Conservation (phyloP, 2,329 filamentous ascomycete species). For the Sporothrix schenckii region DNA sequence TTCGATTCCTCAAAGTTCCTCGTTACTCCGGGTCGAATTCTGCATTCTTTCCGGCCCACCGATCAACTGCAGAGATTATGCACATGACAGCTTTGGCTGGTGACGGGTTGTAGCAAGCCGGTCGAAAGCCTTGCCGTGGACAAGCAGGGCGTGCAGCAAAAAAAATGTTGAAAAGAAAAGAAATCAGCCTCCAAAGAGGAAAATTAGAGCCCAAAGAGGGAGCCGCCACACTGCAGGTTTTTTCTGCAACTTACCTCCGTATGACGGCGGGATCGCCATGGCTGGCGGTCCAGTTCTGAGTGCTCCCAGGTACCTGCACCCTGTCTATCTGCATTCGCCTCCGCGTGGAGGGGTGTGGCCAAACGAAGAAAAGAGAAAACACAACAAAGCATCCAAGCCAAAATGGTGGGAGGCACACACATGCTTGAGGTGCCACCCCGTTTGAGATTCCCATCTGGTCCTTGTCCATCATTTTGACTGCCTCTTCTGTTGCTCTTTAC, state of each 20-base stretch:
- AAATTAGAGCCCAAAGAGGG: background rate
- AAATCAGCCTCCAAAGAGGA: background rate
- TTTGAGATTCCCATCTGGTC: constrained; percentile 13
- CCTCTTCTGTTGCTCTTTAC: background rate
- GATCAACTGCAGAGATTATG: constrained; percentile 1
- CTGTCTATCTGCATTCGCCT: constrained; percentile 12
- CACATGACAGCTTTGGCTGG: background rate
- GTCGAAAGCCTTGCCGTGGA: background rate
- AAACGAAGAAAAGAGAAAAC: constrained; percentile 20
- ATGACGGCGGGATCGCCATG: constrained; percentile 9
- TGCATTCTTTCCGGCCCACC: constrained; percentile 2
- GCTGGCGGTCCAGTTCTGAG: constrained; percentile 7
- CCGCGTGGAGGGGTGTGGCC: constrained; percentile 21
- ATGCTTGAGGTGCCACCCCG: constrained; percentile 19
- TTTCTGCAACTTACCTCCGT: constrained; percentile 1
- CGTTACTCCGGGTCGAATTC: background rate
- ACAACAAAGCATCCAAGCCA: background rate
- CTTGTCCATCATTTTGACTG: constrained; percentile 1
- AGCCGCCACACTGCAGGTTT: constrained; percentile 23
- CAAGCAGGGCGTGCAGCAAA: background rate
- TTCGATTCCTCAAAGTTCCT: background rate
- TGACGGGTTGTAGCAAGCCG: background rate
- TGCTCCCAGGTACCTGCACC: background rate
- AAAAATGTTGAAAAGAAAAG: background rate
- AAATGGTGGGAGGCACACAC: constrained; percentile 1